Percentiles rank a stretch among this genome's conserved stretches.
phyloP scores from a whole-genome alignment of 2,329 filamentous ascomycete species.

The Hymenoscyphus repandus region DNA sequence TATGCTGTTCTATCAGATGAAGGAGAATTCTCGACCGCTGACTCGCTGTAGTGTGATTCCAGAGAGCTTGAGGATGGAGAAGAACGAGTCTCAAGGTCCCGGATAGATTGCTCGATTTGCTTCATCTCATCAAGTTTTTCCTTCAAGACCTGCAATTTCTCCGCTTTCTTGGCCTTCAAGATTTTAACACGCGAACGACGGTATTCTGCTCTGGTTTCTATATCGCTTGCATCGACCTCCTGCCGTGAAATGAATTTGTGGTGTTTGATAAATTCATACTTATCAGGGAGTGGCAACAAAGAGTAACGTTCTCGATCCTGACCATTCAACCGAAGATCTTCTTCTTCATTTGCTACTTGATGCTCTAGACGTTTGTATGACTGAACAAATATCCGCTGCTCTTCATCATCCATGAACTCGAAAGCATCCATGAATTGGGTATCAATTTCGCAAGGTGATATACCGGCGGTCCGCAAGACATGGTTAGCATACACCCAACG shows the following conservation, averaged over 20 bases:
- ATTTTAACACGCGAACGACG: neutral
- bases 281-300: neutral
- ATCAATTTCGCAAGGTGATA: constrained; percentile 7
- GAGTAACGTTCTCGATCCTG: neutral
- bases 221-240: neutral
- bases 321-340: neutral
- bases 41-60: neutral
- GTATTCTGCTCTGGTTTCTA: neutral
- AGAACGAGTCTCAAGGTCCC: neutral
- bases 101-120: constrained; percentile 1
- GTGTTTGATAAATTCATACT: constrained; percentile 1
- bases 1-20: neutral
- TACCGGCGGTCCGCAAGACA: constrained; percentile 7
- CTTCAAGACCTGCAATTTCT: neutral
- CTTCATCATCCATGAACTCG: constrained; percentile 7
- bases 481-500: constrained; percentile 5
- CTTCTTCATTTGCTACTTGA: neutral
- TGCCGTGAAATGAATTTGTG: neutral
- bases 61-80: neutral
- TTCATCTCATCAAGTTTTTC: constrained; percentile 5
- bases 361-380: constrained; percentile 4
- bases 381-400: constrained; percentile 10
- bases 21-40: neutral
- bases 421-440: constrained; percentile 5
- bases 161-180: neutral